These are phyloP conservation scores for Hyaloscypha bicolor DNA, from an alignment of 495 filamentous ascomycete species.

Conservation along the genomic window DNA sequence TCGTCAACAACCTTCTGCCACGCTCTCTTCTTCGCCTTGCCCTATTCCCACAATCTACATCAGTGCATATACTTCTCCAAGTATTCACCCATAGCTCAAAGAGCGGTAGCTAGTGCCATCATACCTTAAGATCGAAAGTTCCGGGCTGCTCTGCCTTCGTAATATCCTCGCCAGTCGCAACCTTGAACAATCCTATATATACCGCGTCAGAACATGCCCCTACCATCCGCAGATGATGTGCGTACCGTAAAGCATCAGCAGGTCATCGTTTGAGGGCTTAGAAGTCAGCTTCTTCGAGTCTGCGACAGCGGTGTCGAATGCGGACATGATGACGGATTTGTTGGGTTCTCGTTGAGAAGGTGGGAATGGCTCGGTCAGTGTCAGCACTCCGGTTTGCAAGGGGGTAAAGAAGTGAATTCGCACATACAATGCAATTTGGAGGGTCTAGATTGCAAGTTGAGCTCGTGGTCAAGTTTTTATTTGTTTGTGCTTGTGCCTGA, in stretches of 20 bases:
- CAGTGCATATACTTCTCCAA: background rate
- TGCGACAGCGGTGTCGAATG: slow-evolving; percentile 61
- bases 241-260: slow-evolving; percentile 45
- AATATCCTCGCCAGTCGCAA: slow-evolving; percentile 52
- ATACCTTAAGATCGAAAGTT: slow-evolving; percentile 61
- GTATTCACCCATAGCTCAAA: background rate
- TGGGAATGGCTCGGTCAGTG: background rate
- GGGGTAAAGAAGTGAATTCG: background rate
- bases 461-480: background rate
- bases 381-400: background rate
- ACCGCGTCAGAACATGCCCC: background rate
- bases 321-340: slow-evolving; percentile 20
- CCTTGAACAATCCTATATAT: slow-evolving; percentile 54
- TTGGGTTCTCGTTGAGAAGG: background rate
- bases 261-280: slow-evolving; percentile 59
- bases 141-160: slow-evolving; percentile 44
- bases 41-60: slow-evolving; percentile 45
- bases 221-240: background rate
- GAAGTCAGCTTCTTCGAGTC: slow-evolving; percentile 65
- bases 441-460: background rate
- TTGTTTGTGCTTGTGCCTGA: background rate
- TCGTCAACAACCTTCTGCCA: slow-evolving; percentile 68
- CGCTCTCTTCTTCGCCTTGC: slow-evolving; percentile 74
- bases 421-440: background rate
- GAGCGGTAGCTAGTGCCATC: slow-evolving; percentile 6